Percentiles rank a stretch among this genome's conserved stretches.
phyloP scores from a whole-genome alignment of 176 grass and related monocot species.

The Phyllostachys edulis region DNA sequence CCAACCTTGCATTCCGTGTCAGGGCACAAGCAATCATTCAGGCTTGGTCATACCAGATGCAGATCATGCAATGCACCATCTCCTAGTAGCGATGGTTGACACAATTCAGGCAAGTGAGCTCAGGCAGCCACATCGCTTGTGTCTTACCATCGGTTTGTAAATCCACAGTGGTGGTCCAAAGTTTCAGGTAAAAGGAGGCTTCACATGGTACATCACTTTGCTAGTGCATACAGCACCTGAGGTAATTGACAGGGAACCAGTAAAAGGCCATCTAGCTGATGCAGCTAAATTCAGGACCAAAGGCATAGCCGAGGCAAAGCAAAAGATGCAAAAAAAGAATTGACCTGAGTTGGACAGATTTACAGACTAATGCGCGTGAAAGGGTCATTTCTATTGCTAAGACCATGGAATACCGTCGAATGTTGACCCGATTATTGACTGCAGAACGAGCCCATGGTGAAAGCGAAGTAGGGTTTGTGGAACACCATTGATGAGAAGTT shows the following conservation, averaged over 20 bases:
- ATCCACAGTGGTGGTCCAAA: not conserved
- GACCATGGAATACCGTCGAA: not conserved
- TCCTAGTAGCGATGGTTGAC: not conserved
- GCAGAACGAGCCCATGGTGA: not conserved
- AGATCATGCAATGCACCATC: not conserved
- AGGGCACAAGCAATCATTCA: not conserved
- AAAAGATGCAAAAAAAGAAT: slow-evolving; percentile 13
- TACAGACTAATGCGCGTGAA: not conserved
- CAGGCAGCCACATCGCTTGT: not conserved
- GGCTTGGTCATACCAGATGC: not conserved
- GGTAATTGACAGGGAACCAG: slow-evolving; percentile 12
- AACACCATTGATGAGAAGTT: not conserved
- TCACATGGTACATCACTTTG: slow-evolving; percentile 35
- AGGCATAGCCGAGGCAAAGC: slow-evolving; percentile 13
- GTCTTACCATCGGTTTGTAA: not conserved
- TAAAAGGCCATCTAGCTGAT: slow-evolving; percentile 27
- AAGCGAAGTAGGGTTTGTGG: not conserved
- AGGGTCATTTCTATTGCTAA: not conserved
- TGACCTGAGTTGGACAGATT: not conserved
- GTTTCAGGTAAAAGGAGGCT: slow-evolving; percentile 12
- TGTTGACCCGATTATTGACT: not conserved
- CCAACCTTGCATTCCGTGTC: not conserved
- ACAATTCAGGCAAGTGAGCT: slow-evolving; percentile 2
- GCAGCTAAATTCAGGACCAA: not conserved
- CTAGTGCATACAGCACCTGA: slow-evolving; percentile 34